Evolutionary conservation across 164 flowering plant species (phyloP).

Genomic region (Piper longum): DNA sequence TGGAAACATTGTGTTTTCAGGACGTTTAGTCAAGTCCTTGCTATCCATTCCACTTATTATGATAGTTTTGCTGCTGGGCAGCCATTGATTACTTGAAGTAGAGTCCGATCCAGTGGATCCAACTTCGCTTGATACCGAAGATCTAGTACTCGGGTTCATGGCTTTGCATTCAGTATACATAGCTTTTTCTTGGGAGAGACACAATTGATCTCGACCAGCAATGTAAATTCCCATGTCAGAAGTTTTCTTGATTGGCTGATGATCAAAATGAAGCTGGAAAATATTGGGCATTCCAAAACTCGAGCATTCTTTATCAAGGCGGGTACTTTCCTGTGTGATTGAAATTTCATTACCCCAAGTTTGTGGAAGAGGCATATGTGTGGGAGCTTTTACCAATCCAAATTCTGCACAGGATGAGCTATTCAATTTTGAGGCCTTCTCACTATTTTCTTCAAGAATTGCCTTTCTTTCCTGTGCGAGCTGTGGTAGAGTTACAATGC

Average conservation of each 20-base stretch:
- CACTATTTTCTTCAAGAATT: constrained; percentile 13
- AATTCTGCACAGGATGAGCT: constrained; percentile 12
- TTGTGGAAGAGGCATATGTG: constrained; percentile 18
- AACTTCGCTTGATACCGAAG: constrained; percentile 6
- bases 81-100: constrained; percentile 6
- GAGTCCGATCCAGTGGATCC: constrained; percentile 18
- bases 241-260: constrained; percentile 17
- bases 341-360: constrained; percentile 32
- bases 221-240: constrained; percentile 13
- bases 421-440: constrained; percentile 17
- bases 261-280: constrained; percentile 20
- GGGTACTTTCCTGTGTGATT: constrained; percentile 18
- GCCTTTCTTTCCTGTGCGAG: constrained; percentile 15
- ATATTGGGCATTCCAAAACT: constrained; percentile 16
- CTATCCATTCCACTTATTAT: constrained; percentile 11
- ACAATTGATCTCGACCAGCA: constrained; percentile 12
- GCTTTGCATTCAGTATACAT: constrained; percentile 10
- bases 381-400: constrained; percentile 16
- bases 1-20: constrained; percentile 16
- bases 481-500: constrained; percentile 15
- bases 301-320: constrained; percentile 16
- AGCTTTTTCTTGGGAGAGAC: constrained; percentile 16
- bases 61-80: constrained; percentile 14
- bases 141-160: constrained; percentile 6
- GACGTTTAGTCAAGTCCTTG: constrained; percentile 19